Conservation (phyloP, 164 flowering plant species). For the Platanus orientalis region DNA sequence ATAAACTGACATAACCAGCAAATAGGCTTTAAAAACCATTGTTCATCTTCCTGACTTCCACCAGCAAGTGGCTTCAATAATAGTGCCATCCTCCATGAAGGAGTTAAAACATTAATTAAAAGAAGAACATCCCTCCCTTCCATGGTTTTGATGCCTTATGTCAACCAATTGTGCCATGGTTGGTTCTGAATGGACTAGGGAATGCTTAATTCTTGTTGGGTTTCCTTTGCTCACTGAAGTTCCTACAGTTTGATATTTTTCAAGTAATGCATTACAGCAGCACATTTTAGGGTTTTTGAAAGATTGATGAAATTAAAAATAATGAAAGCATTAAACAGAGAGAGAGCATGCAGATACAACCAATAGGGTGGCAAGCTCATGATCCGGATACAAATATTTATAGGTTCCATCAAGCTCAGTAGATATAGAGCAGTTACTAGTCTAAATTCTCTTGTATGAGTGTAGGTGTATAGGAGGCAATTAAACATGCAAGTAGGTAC, state of each 20-base stretch:
- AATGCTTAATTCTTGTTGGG: neutral
- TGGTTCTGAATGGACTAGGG: neutral
- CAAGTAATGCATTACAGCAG: neutral
- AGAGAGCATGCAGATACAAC: neutral
- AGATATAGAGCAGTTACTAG: neutral
- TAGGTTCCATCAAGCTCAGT: too few species aligned
- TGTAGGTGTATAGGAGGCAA: neutral
- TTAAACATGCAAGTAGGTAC: neutral
- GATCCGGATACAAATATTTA: neutral
- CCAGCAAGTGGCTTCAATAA: too few species aligned
- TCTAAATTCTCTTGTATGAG: neutral
- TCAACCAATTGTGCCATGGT: too few species aligned
- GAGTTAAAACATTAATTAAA: too few species aligned
- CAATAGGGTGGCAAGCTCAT: neutral
- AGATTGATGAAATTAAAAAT: neutral
- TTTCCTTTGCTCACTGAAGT: neutral
- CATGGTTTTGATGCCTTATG: too few species aligned
- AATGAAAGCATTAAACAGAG: neutral
- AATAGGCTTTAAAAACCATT: too few species aligned
- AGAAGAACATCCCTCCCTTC: too few species aligned
- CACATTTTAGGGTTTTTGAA: neutral
- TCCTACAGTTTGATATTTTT: neutral
- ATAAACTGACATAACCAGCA: too few species aligned
- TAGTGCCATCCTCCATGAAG: too few species aligned
- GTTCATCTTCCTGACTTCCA: too few species aligned